These are phyloP conservation scores for Mycena sp. DNA, from an alignment of 1,284 basidiomycete species.

Conservation along the genomic window DNA sequence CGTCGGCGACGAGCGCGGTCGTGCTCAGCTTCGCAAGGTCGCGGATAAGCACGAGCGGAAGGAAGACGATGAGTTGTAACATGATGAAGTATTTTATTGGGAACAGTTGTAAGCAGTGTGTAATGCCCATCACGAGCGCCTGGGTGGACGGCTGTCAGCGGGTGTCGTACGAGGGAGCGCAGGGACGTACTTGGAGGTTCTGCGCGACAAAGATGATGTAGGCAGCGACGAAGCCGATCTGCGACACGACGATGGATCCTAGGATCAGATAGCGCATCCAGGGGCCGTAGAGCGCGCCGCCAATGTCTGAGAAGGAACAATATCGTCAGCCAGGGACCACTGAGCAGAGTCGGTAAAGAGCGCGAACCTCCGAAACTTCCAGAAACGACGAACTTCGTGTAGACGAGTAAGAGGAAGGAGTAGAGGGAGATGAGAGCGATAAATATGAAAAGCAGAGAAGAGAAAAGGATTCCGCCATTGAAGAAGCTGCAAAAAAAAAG, in stretches of 20 bases:
- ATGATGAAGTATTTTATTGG: slow-evolving; percentile 86
- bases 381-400: slow-evolving; percentile 89
- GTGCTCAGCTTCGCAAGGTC: slow-evolving; percentile 94
- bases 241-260: slow-evolving; percentile 88
- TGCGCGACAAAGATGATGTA: slow-evolving; percentile 98
- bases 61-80: slow-evolving; percentile 86
- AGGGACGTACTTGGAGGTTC: slow-evolving; percentile 69
- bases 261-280: slow-evolving; percentile 95
- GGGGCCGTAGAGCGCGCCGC: slow-evolving; percentile 90
- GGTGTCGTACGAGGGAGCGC: background rate
- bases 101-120: slow-evolving; percentile 78
- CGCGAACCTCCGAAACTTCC: slow-evolving; percentile 94
- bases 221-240: slow-evolving; percentile 89
- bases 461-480: slow-evolving; percentile 97
- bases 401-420: slow-evolving; percentile 93
- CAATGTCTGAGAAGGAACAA: slow-evolving; percentile 78
- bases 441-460: slow-evolving; percentile 77
- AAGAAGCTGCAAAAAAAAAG: slow-evolving; percentile 71
- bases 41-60: slow-evolving; percentile 87
- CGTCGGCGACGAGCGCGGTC: slow-evolving; percentile 94
- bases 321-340: background rate
- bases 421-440: slow-evolving; percentile 93
- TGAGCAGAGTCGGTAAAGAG: background rate
- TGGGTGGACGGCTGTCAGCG: background rate
- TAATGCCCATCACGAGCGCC: slow-evolving; percentile 88